Percentiles rank a stretch among this genome's conserved stretches.
Evolutionary conservation across 148 eudicot genomes (phyloP).

Genomic region (Rhododendron molle): DNA sequence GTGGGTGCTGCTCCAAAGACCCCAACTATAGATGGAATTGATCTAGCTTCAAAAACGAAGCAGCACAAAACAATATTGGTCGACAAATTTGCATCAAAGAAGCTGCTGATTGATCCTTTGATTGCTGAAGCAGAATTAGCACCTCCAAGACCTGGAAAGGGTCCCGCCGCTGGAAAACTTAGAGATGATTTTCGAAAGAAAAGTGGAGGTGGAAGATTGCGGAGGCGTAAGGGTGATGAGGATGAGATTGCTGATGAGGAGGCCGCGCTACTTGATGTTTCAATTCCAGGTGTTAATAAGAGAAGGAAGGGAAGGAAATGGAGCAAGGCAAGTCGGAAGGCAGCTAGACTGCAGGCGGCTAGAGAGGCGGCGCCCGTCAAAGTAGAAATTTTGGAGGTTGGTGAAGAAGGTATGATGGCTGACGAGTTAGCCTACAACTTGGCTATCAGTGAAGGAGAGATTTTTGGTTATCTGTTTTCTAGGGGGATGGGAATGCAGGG

Average conservation of each 20-base stretch:
- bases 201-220: slow-evolving; percentile 45
- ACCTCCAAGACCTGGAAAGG: slow-evolving; percentile 67
- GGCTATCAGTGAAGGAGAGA: slow-evolving; percentile 95
- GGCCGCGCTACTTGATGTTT: slow-evolving; percentile 58
- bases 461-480: slow-evolving; percentile 70
- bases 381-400: slow-evolving; percentile 87
- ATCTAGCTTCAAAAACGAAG: slow-evolving; percentile 36
- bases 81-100: slow-evolving; percentile 85
- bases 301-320: slow-evolving; percentile 86
- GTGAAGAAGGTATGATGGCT: slow-evolving; percentile 76
- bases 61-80: slow-evolving; percentile 78
- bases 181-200: slow-evolving; percentile 68
- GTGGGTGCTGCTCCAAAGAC: slow-evolving; percentile 52
- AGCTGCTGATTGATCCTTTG: slow-evolving; percentile 58
- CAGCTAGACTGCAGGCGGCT: slow-evolving; percentile 89
- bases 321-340: slow-evolving; percentile 90
- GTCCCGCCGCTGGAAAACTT: slow-evolving; percentile 43
- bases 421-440: slow-evolving; percentile 83
- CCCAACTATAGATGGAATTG: slow-evolving; percentile 26
- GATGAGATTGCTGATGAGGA: slow-evolving; percentile 62
- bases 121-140: slow-evolving; percentile 67
- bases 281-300: slow-evolving; percentile 49
- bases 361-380: slow-evolving; percentile 86
- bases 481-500: slow-evolving; percentile 85
- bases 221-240: slow-evolving; percentile 51